Base-by-base conservation (phyloP, 2,329 filamentous ascomycete species). In the Exophiala sp. region DNA sequence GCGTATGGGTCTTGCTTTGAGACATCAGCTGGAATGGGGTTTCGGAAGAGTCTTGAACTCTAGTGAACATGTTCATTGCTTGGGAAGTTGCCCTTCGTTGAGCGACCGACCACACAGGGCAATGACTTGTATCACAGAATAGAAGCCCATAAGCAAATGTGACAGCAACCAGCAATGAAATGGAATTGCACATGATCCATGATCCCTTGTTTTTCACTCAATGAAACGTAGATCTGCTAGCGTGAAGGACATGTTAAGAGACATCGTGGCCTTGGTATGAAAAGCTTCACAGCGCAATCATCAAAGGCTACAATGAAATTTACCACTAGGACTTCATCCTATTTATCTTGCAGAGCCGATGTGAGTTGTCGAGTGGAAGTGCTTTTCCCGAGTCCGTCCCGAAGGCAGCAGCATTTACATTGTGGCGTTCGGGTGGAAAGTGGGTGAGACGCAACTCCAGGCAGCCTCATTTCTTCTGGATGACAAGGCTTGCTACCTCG, bases 1-100 rank as follows among this genome's bases (percentile, higher is more conserved):
- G 55, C 48, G 51, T 41, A 48, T 39, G 41, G 48, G 43, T 27
- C 22, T 37, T 51, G 39, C 43, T 48, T 52, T 53, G 43, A 47
- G n/a, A 47, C 34, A 44, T 3, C 11, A 37, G 7, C 18, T 37
- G 34, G 19, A 1, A 19, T 18, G 14, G 34, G 14, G n/a, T 18
- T 8, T 18, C 18, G 7, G 34, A 37, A 19, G 14, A 19, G 14
- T 37, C 34, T 37, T 18, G 14, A 7, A 27, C 41, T 42, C 38
- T 32, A 43, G 13, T 46, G 6, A 27, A 27, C 6, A 27, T 27
- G 24, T 27, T 10, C 5, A 27, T 5, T 27, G 24, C 24, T 5
- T 27, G 24, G 24, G 24, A 10, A 27, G 24, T 27, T 27, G 24
- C 24, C 5, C 24, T n/a, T n/a, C 24, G 24, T 27, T 10, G 24